Evolutionary conservation across 305 asterid genomes (phyloP).

Genomic region (Rubia peregrina): DNA sequence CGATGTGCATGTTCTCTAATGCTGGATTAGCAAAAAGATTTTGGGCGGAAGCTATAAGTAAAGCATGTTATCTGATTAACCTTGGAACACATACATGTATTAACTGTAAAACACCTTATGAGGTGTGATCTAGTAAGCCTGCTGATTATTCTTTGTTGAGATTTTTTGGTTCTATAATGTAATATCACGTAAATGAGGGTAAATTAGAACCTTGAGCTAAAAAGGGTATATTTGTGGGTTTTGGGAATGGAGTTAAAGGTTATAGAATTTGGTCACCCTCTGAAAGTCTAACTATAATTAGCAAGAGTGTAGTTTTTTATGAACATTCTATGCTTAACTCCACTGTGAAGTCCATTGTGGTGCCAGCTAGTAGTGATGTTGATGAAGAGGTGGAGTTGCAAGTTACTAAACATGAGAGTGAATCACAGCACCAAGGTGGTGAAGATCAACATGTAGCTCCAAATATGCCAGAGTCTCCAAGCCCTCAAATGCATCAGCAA

Average conservation of each 20-base stretch:
- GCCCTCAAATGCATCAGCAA: too few relatives aligned
- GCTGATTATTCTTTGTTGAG: background rate
- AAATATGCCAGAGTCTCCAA: too few relatives aligned
- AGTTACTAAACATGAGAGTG: background rate
- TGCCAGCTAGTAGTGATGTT: too few relatives aligned
- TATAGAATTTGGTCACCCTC: background rate
- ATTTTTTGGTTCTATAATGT: background rate
- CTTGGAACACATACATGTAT: background rate
- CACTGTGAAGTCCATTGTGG: too few relatives aligned
- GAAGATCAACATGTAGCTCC: too few relatives aligned
- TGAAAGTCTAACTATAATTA: background rate
- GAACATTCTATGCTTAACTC: too few relatives aligned
- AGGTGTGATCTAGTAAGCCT: background rate
- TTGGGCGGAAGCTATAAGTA: background rate
- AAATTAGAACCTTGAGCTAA: background rate
- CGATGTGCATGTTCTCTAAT: background rate
- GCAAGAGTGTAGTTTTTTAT: too few relatives aligned
- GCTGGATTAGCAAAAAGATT: background rate
- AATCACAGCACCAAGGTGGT: too few relatives aligned
- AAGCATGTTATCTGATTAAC: background rate
- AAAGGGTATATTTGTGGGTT: background rate
- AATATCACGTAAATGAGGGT: background rate
- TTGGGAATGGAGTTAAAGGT: background rate
- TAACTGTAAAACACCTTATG: background rate
- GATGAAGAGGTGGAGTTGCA: too few relatives aligned